Evolutionary conservation across 2,329 filamentous ascomycete species (phyloP).

Genomic region (Helminthosporium solani): DNA sequence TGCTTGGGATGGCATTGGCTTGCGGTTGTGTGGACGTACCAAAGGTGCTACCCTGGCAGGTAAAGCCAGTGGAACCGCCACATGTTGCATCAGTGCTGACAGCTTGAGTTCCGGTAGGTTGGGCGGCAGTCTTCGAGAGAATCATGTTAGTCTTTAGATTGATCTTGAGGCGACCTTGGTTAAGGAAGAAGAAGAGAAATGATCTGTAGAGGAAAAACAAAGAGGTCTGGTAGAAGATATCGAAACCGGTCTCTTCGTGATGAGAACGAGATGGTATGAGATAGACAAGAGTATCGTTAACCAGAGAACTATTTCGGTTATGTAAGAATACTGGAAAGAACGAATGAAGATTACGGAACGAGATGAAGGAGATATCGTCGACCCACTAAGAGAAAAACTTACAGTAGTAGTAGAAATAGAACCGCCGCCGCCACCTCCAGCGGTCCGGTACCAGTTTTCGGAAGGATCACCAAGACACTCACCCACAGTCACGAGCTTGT

Average conservation of each 20-base stretch:
- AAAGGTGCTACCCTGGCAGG: conserved; percentile 45
- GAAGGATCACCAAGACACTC: conserved; percentile 50
- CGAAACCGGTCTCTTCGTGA: not conserved
- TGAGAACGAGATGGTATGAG: not conserved
- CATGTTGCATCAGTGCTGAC: conserved; percentile 46
- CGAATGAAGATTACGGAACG: not conserved
- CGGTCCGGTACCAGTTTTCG: conserved; percentile 52
- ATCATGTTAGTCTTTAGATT: not conserved
- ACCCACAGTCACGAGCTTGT: conserved; percentile 50
- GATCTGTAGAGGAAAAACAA: not conserved
- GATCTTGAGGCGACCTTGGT: not conserved
- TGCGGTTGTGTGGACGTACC: conserved; percentile 12
- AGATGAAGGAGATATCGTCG: not conserved
- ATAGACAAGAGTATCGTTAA: not conserved
- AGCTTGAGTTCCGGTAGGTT: conserved; percentile 23
- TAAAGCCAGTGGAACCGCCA: conserved; percentile 43
- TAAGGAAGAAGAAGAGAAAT: not conserved
- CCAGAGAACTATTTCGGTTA: not conserved
- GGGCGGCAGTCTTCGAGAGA: not conserved
- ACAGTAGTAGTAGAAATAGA: conserved; percentile 30
- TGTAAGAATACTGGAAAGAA: not conserved
- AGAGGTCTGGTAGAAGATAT: not conserved
- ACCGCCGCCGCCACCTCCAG: conserved; percentile 28
- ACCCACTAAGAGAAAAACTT: conserved; percentile 2
- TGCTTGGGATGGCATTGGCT: not conserved